Percentiles rank a stretch among this genome's conserved stretches.
These are phyloP conservation scores for Epichloe brachyelytri DNA, from an alignment of 2,329 filamentous ascomycete genomes.

Conservation along the genomic window DNA sequence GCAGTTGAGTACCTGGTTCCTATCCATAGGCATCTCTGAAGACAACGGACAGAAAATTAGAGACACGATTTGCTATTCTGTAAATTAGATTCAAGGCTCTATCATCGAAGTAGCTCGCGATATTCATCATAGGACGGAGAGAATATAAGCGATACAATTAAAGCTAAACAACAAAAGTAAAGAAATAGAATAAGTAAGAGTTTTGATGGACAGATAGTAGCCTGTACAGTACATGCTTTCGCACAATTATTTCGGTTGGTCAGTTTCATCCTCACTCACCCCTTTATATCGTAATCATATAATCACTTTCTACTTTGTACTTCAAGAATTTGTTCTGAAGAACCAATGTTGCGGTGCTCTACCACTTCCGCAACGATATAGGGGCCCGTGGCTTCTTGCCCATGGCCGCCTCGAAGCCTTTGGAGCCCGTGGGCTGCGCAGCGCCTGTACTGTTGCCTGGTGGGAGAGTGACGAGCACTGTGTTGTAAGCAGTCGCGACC, in stretches of 20 bases:
- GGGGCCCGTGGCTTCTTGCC: slow-evolving; percentile 1
- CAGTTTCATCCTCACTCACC: background rate
- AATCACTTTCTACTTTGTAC: background rate
- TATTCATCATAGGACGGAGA: too few relatives aligned
- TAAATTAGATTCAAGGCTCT: too few relatives aligned
- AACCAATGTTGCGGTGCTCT: background rate
- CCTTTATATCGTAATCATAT: background rate
- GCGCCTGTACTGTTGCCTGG: background rate
- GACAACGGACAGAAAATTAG: too few relatives aligned
- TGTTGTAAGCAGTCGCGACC: slow-evolving; percentile 24
- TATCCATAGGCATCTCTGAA: too few relatives aligned
- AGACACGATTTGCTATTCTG: too few relatives aligned
- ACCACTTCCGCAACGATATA: background rate
- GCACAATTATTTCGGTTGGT: background rate
- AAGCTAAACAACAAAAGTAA: background rate
- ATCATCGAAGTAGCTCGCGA: too few relatives aligned
- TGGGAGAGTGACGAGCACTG: slow-evolving; percentile 19
- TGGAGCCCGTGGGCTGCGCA: background rate
- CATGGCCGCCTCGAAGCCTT: background rate
- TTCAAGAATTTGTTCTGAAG: background rate
- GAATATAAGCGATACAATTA: background rate
- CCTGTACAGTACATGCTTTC: slow-evolving; percentile 1
- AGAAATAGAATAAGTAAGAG: background rate
- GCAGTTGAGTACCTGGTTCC: too few relatives aligned
- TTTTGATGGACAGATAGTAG: background rate